A percentile compares a stretch with the other conserved stretches of the same genome.
These are phyloP conservation scores for Podochytrium sp. DNA, from an alignment of 192 early-diverging fungal species.

Conservation along the genomic window DNA sequence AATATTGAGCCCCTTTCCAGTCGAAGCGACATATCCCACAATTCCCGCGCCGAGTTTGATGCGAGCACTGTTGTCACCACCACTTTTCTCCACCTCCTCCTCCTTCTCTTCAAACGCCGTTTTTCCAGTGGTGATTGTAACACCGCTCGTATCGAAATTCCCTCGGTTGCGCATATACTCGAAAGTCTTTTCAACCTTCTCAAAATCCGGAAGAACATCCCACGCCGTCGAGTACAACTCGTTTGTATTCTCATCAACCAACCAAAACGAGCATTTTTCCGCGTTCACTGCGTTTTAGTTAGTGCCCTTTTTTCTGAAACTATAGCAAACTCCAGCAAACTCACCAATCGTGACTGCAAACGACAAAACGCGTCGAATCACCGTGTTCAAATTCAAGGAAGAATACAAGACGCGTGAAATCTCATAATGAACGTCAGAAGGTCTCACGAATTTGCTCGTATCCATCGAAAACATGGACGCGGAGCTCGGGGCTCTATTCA, in stretches of 20 bases:
- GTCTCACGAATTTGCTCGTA: neutral
- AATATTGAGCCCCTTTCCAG: conserved; percentile 38
- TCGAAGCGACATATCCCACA: conserved; percentile 36
- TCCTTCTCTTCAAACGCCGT: neutral
- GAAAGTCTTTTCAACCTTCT: conserved; percentile 7
- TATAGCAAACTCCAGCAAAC: too few species aligned
- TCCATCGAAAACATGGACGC: neutral
- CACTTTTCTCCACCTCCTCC: neutral
- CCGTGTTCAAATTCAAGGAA: conserved; percentile 9
- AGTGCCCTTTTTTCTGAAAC: too few species aligned
- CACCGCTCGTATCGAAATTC: neutral
- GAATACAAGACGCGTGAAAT: conserved; percentile 20
- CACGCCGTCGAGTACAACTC: conserved; percentile 21
- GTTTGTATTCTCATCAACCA: conserved; percentile 26
- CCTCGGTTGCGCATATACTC: neutral
- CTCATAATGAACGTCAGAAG: conserved; percentile 24
- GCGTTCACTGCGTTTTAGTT: too few species aligned
- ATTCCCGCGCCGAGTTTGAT: conserved; percentile 39
- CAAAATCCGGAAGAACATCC: conserved; percentile 13
- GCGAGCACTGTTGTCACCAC: neutral
- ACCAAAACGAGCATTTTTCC: conserved; percentile 27
- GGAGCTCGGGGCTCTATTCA: neutral
- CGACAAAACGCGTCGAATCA: conserved; percentile 16
- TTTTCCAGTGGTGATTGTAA: neutral
- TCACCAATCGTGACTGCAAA: conserved; percentile 19